phyloP scores from a whole-genome alignment of 371 early-diverging fungal species.

The Mortierella sp. region DNA sequence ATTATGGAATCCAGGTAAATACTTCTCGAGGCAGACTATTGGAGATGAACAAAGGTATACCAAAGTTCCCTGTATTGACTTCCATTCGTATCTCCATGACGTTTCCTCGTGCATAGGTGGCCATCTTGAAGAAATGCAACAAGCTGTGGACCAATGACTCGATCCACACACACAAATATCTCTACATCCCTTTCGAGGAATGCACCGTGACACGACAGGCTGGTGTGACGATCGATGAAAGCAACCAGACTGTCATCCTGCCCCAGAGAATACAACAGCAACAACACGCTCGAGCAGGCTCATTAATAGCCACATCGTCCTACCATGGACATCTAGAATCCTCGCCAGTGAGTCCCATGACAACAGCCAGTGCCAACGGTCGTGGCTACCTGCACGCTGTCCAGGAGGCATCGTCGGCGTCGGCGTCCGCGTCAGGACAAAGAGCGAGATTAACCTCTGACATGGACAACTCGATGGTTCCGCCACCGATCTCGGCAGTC shows the following conservation, averaged over 20 bases:
- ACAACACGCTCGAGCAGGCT: constrained; percentile 8
- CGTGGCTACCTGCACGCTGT: no score
- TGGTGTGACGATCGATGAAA: constrained; percentile 38
- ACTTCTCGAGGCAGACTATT: no score
- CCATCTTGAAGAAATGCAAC: constrained; percentile 55
- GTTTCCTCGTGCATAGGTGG: constrained; percentile 24
- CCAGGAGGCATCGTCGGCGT: no score
- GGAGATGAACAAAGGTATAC: no score
- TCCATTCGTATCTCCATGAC: neutral
- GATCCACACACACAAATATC: constrained; percentile 57
- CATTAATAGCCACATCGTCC: neutral
- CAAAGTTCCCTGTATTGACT: neutral
- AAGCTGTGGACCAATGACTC: constrained; percentile 62
- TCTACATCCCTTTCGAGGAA: constrained; percentile 59
- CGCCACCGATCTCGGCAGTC: constrained; percentile 23
- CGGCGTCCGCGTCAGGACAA: no score
- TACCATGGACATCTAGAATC: neutral
- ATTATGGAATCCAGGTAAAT: constrained; percentile 59
- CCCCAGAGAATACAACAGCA: constrained; percentile 25
- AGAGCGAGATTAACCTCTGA: no score
- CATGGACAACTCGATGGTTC: neutral
- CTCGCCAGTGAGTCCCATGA: no score
- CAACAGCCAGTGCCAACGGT: no score
- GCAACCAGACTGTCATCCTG: constrained; percentile 30
- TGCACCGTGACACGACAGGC: constrained; percentile 38